Conservation (phyloP, 169 alveolate genomes). For the Plasmodium knowlesi region DNA sequence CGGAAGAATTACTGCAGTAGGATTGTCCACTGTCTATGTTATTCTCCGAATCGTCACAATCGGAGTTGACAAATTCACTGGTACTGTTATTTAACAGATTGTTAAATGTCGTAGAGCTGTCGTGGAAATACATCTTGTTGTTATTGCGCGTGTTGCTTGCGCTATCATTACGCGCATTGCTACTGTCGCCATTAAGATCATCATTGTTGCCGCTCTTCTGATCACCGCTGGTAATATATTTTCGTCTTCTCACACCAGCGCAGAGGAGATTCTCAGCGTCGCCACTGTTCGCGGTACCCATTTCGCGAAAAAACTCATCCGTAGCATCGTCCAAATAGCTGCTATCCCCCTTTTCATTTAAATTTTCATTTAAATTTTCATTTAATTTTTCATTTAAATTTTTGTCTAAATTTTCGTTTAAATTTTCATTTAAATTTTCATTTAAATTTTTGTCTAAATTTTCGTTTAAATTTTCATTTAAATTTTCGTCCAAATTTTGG, state of each 20-base stretch:
- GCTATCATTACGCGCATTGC: constrained; percentile 8
- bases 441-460: too few species aligned
- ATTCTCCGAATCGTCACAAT: background rate
- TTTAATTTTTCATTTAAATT: background rate
- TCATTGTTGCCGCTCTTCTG: constrained; percentile 9
- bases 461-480: background rate
- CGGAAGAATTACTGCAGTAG: background rate
- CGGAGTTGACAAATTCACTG: constrained; percentile 37
- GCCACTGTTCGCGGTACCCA: background rate
- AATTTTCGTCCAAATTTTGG: too few species aligned
- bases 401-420: too few species aligned
- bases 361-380: background rate
- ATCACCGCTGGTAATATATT: background rate
- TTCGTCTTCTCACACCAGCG: background rate
- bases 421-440: background rate
- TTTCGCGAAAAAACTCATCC: background rate
- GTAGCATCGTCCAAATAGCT: background rate
- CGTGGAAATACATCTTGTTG: constrained; percentile 4
- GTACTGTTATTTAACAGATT: constrained; percentile 27
- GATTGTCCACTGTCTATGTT: constrained; percentile 9
- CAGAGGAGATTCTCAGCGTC: background rate
- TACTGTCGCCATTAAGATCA: background rate
- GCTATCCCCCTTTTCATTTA: background rate
- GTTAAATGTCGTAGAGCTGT: constrained; percentile 24
- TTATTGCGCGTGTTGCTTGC: constrained; percentile 4